Evolutionary conservation across 2,329 filamentous ascomycete genomes (phyloP).

Genomic region (Volutella citrinella): DNA sequence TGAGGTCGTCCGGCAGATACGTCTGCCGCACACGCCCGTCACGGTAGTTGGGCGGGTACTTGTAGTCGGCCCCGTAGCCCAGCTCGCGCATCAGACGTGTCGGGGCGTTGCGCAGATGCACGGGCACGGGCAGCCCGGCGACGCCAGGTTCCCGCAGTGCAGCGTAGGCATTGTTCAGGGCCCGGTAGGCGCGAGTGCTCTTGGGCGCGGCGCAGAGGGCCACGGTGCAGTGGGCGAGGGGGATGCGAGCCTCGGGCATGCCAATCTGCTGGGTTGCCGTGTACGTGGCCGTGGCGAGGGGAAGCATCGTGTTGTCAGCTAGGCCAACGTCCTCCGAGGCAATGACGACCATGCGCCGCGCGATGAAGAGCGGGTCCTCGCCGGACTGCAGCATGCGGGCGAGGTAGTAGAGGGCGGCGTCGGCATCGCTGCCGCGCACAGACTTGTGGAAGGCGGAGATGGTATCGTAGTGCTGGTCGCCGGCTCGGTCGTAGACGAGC

Average conservation of each 20-base stretch:
- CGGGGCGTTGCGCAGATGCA: slow-evolving; percentile 88
- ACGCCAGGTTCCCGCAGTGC: slow-evolving; percentile 81
- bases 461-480: slow-evolving; percentile 96
- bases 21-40: slow-evolving; percentile 82
- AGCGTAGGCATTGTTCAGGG: slow-evolving; percentile 73
- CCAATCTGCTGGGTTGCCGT: slow-evolving; percentile 89
- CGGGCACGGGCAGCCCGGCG: slow-evolving; percentile 75
- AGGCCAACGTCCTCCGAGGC: slow-evolving; percentile 92
- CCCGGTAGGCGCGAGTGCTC: slow-evolving; percentile 82
- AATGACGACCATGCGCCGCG: slow-evolving; percentile 89
- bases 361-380: slow-evolving; percentile 90
- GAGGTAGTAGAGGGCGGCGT: slow-evolving; percentile 91
- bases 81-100: slow-evolving; percentile 91
- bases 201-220: slow-evolving; percentile 80
- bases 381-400: slow-evolving; percentile 93
- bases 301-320: slow-evolving; percentile 79
- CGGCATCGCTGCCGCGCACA: slow-evolving; percentile 79
- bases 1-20: slow-evolving; percentile 78
- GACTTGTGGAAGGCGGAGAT: slow-evolving; percentile 98
- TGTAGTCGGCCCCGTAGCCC: slow-evolving; percentile 88
- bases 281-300: slow-evolving; percentile 82
- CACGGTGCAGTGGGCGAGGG: slow-evolving; percentile 81
- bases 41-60: slow-evolving; percentile 90
- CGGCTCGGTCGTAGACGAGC: slow-evolving; percentile 88
- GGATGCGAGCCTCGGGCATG: slow-evolving; percentile 91